phyloP scores from a whole-genome alignment of 371 early-diverging fungal genomes.

The Mortierella sp. region DNA sequence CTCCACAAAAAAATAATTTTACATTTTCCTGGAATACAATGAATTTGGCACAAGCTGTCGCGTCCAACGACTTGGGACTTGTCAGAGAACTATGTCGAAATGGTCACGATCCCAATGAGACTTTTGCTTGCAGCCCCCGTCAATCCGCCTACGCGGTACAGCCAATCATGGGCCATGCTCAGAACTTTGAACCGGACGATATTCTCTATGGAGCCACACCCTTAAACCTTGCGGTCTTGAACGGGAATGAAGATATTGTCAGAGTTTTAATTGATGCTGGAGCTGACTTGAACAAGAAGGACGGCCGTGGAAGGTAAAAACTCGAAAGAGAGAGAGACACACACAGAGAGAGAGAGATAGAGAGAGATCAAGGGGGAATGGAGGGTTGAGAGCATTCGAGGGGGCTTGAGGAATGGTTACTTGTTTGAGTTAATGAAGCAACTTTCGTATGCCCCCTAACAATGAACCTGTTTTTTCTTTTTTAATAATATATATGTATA shows the following conservation, averaged over 20 bases:
- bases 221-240: conserved; percentile 77
- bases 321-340: not conserved
- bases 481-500: too few relatives aligned
- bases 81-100: conserved; percentile 60
- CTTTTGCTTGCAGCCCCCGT: conserved; percentile 61
- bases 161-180: conserved; percentile 56
- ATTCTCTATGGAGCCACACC: conserved; percentile 68
- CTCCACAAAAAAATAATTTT: not conserved
- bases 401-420: conserved; percentile 9
- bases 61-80: conserved; percentile 64
- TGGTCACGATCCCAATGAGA: conserved; percentile 66
- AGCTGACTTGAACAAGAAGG: conserved; percentile 74
- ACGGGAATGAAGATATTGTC: conserved; percentile 74
- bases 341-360: not conserved
- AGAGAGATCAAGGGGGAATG: not conserved
- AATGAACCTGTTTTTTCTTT: not conserved
- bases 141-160: conserved; percentile 52
- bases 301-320: conserved; percentile 76
- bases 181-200: conserved; percentile 54
- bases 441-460: too few relatives aligned
- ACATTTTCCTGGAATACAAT: conserved; percentile 38
- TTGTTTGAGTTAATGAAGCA: not conserved
- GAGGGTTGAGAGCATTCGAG: conserved; percentile 24
- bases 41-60: conserved; percentile 66
- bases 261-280: conserved; percentile 69